Percentiles rank a stretch among this genome's conserved stretches.
Evolutionary conservation across 2,329 filamentous ascomycete species (phyloP).

Genomic region (Xylaria sp.): DNA sequence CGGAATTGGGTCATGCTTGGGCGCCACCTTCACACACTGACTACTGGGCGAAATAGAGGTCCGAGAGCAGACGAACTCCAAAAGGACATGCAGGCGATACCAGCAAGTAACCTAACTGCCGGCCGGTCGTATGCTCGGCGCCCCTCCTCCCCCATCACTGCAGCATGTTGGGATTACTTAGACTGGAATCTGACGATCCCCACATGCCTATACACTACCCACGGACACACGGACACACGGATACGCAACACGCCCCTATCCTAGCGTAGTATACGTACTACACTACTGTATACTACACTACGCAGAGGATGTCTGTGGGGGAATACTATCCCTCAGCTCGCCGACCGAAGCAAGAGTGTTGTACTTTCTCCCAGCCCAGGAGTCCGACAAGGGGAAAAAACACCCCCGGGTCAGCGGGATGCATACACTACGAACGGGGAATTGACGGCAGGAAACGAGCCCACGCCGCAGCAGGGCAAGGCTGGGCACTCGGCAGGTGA

Average conservation of each 20-base stretch:
- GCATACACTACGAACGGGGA: neutral
- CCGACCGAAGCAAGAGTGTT: neutral
- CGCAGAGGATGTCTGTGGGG: neutral
- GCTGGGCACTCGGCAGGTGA: slow-evolving; percentile 9
- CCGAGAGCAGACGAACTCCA: slow-evolving; percentile 7
- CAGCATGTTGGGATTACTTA: slow-evolving; percentile 13
- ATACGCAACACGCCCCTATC: neutral
- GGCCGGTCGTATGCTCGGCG: slow-evolving; percentile 27
- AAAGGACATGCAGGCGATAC: slow-evolving; percentile 14
- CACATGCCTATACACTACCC: neutral
- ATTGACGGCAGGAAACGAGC: neutral
- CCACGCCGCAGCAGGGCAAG: neutral
- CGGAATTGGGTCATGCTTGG: slow-evolving; percentile 6
- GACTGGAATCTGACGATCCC: neutral
- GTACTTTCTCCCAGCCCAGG: neutral
- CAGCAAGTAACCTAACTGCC: slow-evolving; percentile 21
- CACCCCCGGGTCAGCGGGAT: slow-evolving; percentile 2
- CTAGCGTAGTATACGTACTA: no score
- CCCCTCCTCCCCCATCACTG: slow-evolving; percentile 13
- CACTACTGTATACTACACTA: no score
- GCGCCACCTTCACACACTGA: neutral
- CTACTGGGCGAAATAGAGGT: neutral
- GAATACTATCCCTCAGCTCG: slow-evolving; percentile 11
- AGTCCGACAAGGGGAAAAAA: neutral
- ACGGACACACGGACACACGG: neutral